Conservation (phyloP, 495 filamentous ascomycete genomes). For the Bacidia rubella region DNA sequence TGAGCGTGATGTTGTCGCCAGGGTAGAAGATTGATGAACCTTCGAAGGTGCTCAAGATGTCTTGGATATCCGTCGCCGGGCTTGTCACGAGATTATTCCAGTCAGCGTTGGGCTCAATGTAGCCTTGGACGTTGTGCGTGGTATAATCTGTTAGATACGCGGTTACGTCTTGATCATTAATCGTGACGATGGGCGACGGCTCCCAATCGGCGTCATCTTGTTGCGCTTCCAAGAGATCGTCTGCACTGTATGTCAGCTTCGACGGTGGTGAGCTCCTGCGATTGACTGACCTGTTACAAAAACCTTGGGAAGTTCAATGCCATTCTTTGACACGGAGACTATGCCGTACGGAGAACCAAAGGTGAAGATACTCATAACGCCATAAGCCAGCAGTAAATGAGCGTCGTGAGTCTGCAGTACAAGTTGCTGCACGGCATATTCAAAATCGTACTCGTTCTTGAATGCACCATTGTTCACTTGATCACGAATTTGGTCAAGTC, state of each 20-base stretch:
- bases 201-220: conserved; percentile 9
- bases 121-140: conserved; percentile 25
- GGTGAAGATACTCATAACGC: conserved; percentile 29
- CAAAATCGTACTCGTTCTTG: conserved; percentile 38
- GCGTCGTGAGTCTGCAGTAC: conserved; percentile 32
- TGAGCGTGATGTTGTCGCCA: conserved; percentile 30
- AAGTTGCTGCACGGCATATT: conserved; percentile 32
- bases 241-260: neutral
- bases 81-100: conserved; percentile 38
- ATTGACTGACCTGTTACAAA: conserved; percentile 15
- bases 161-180: conserved; percentile 31
- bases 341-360: conserved; percentile 33
- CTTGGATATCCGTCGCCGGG: conserved; percentile 31
- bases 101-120: conserved; percentile 34
- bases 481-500: conserved; percentile 30
- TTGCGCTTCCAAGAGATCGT: conserved; percentile 13
- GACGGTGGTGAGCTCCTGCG: neutral
- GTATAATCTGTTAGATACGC: conserved; percentile 32
- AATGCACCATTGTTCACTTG: conserved; percentile 27
- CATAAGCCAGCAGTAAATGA: conserved; percentile 30
- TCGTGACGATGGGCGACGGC: conserved; percentile 30
- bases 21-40: conserved; percentile 34
- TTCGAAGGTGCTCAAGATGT: conserved; percentile 22
- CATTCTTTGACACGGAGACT: conserved; percentile 36
- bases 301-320: conserved; percentile 32